Percentiles rank a stretch among this genome's conserved stretches.
Evolutionary conservation across 495 filamentous ascomycete genomes (phyloP).

Genomic region (Clohesyomyces aquaticus): DNA sequence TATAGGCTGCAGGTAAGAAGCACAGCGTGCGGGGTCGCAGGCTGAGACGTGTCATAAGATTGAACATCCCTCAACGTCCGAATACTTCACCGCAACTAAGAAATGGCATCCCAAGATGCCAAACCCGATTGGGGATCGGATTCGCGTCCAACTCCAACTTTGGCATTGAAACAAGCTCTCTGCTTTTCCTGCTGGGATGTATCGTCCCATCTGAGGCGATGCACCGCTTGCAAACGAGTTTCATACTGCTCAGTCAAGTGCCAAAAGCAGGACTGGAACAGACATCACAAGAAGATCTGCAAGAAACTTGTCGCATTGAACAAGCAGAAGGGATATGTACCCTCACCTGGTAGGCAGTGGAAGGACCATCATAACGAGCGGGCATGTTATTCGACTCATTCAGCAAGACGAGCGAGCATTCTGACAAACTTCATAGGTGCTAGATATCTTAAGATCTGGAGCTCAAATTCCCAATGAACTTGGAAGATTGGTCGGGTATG

Average conservation of each 20-base stretch:
- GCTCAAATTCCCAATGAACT: slow-evolving; percentile 3
- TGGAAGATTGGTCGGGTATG: slow-evolving; percentile 20
- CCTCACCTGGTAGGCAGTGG: slow-evolving; percentile 7
- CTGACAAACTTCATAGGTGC: slow-evolving; percentile 10
- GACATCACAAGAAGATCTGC: slow-evolving; percentile 15
- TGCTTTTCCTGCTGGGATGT: slow-evolving; percentile 16
- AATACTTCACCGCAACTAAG: slow-evolving; percentile 1
- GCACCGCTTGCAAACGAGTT: slow-evolving; percentile 18
- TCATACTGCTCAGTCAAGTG: slow-evolving; percentile 19
- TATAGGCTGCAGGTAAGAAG: too few species aligned
- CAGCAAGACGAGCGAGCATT: slow-evolving; percentile 4
- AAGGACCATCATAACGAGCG: slow-evolving; percentile 8
- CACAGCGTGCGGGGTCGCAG: too few species aligned
- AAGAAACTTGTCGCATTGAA: slow-evolving; percentile 20
- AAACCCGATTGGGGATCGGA: neutral
- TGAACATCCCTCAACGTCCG: too few species aligned
- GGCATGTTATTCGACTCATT: slow-evolving; percentile 8
- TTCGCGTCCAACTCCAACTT: slow-evolving; percentile 3
- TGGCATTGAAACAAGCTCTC: slow-evolving; percentile 17
- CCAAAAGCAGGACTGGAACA: slow-evolving; percentile 17
- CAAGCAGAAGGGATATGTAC: slow-evolving; percentile 1
- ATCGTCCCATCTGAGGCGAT: slow-evolving; percentile 14
- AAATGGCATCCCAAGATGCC: slow-evolving; percentile 18
- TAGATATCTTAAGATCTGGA: slow-evolving; percentile 1
- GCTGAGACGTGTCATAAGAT: too few species aligned